A percentile compares a stretch with the other conserved stretches of the same genome.
phyloP scores from a whole-genome alignment of 2,329 filamentous ascomycete species.

The Neonectria coccinea region DNA sequence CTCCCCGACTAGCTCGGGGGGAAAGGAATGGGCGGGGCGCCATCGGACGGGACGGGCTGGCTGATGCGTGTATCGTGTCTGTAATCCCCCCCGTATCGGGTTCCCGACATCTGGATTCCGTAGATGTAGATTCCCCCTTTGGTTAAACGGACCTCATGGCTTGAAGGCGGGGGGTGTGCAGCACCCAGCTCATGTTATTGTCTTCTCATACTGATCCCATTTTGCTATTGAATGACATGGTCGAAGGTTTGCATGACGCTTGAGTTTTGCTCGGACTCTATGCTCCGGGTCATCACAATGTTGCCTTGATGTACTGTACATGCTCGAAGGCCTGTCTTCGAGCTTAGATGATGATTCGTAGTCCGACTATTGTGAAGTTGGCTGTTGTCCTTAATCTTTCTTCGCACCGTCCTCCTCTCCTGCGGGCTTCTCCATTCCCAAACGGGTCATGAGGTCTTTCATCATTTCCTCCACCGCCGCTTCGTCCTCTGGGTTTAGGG shows the following conservation, averaged over 20 bases:
- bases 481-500: constrained; percentile 62
- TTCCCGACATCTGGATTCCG: neutral
- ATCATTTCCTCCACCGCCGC: constrained; percentile 72
- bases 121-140: neutral
- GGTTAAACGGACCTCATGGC: neutral
- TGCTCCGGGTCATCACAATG: neutral
- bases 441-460: constrained; percentile 66
- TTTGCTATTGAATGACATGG: constrained; percentile 20
- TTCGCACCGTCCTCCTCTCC: constrained; percentile 28
- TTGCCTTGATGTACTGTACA: constrained; percentile 37
- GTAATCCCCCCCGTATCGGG: constrained; percentile 1
- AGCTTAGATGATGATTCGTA: constrained; percentile 7
- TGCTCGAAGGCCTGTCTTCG: constrained; percentile 7
- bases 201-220: constrained; percentile 12
- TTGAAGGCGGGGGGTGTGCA: neutral
- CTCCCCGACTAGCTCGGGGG: constrained; percentile 7
- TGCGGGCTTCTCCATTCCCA: constrained; percentile 52
- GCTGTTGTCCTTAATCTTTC: constrained; percentile 25
- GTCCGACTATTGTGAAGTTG: constrained; percentile 2
- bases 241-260: constrained; percentile 8
- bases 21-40: constrained; percentile 5
- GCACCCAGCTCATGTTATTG: neutral
- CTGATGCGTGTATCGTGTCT: neutral
- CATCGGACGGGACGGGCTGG: neutral
- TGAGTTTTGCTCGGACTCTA: constrained; percentile 10